Percentiles rank a stretch among this genome's conserved stretches.
Conservation (phyloP, 352 stramenopile species). For the Globisporangium nunn region DNA sequence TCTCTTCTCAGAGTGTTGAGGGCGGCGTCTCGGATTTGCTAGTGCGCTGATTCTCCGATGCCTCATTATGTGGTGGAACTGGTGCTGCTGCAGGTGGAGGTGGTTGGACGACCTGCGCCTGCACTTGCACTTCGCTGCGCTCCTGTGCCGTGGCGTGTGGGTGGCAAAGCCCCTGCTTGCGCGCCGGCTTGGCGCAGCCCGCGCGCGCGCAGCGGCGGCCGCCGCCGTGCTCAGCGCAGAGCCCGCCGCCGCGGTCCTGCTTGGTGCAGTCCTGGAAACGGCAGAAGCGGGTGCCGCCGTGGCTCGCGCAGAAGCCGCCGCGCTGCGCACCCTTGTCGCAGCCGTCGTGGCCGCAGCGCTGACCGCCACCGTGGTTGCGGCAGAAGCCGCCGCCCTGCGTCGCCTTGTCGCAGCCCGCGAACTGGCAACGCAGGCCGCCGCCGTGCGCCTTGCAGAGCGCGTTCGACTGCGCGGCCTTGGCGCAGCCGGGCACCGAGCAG, state of each 20-base stretch:
- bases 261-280: slow-evolving; percentile 61
- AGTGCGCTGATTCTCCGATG: too few species aligned
- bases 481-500: slow-evolving; percentile 5
- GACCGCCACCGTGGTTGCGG: slow-evolving; percentile 11
- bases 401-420: slow-evolving; percentile 4
- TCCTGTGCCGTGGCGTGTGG: not conserved
- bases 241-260: slow-evolving; percentile 83
- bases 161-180: not conserved
- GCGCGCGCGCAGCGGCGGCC: slow-evolving; percentile 62
- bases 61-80: too few species aligned
- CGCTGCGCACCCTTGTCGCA: slow-evolving; percentile 13
- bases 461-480: slow-evolving; percentile 14
- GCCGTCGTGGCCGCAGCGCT: slow-evolving; percentile 6
- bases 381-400: slow-evolving; percentile 11
- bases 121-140: not conserved
- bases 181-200: slow-evolving; percentile 6
- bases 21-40: too few species aligned
- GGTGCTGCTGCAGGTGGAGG: not conserved
- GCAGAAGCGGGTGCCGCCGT: slow-evolving; percentile 10
- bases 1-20: too few species aligned
- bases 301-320: slow-evolving; percentile 11
- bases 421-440: slow-evolving; percentile 12
- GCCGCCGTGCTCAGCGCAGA: slow-evolving; percentile 79
- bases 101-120: not conserved
- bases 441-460: slow-evolving; percentile 13